Base-by-base conservation (phyloP, 176 grass and related monocot genomes). In the Ensete glaucum region DNA sequence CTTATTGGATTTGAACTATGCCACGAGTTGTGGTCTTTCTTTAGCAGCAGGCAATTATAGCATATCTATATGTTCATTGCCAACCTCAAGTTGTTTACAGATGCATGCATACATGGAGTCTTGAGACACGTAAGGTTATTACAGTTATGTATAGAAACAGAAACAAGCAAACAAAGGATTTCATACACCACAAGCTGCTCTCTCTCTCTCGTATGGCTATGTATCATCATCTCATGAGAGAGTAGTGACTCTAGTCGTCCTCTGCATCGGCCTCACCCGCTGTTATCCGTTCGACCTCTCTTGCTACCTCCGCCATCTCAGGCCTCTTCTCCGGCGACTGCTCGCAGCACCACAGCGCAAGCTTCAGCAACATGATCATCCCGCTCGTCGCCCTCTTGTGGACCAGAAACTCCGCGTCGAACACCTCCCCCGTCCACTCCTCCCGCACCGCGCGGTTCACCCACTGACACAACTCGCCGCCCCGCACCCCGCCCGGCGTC, bases 401-500 rank as follows among this genome's bases (percentile, higher is more conserved):
- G 9, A 19, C 20, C 2, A 52, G 9, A 14, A 79, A 70, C 77
- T 70, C 77, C 3, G n/a, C 19, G 52, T 79, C 77, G 34, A 79
- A 69, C 25, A 79, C 65, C 53, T 79, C 77, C 2, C 50, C 64
- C 15, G 77, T 79, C 77, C 65, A 79, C 53, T 79, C 77, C 64
- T 79, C 77, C 19, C 65, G 51, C 26, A 79, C 77, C 23, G 77
- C 77, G 19, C 65, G 65, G 53, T 79, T 66, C 1, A 79, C 65
- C 65, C 77, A 79, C 1, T 23, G 23, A 26, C 64, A 69, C 53
- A 79, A 17, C 24, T 59, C 21, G 16, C 48, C 49, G 1, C 76
- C 52, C 25, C 69, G 9, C 24, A 69, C 11, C 2, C 50, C 22
- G 11, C n/a, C 22, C 8, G 24, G 52, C 67, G 17, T 20, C 3